Evolutionary conservation across 179 eudicot species (phyloP), one percentile per base, ranked within the genome.

Genomic region (Gypsophila paniculata): DNA sequence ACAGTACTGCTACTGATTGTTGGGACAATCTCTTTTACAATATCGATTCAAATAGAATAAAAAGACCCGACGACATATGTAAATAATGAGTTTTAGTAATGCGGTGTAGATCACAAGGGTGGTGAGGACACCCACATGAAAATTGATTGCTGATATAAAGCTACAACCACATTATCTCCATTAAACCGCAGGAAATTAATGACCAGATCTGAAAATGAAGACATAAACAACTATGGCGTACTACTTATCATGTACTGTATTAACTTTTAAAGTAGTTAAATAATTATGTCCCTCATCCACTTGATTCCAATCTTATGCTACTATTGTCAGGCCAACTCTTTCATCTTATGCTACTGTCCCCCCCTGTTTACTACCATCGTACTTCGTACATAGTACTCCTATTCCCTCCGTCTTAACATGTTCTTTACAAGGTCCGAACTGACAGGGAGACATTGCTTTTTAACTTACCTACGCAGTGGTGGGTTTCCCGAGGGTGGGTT

Each of bases 151-250:
- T 36, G 49, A 21, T 34, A 39, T 8, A 0, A 21, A 18, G 25
- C n/a, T 2, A 64, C 54, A 23, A 65, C 32, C 69, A 65, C 53
- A 46, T 65, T 32, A 32, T 44, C 53, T 44, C 5, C 69, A 22
- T 44, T 65, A 65, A 65, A 65, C 36, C 18, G 19, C 55, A 46
- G 8, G 19, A 44, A 13, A 22, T 48, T 6, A 34, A 46, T 46
- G 19, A 66, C 38, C 1, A 44, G 36, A 66, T 46, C 57, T 66
- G 19, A 6, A 44, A 66, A 13, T 44, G 2, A 46, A 42, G 68
- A 19, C 68, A 38, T 14, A 32, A 32, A 29, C 34, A 29, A 29
- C 2, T 29, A 29, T 29, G 34, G 34, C 2, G 4, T 29, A 29
- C 34, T 29, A 29, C 34, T 42, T 42, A 9, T 8, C 46, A 42